A percentile compares a stretch with the other conserved stretches of the same genome.
Conservation (phyloP, 768 basidiomycete species). For the Amanita brunnescens region DNA sequence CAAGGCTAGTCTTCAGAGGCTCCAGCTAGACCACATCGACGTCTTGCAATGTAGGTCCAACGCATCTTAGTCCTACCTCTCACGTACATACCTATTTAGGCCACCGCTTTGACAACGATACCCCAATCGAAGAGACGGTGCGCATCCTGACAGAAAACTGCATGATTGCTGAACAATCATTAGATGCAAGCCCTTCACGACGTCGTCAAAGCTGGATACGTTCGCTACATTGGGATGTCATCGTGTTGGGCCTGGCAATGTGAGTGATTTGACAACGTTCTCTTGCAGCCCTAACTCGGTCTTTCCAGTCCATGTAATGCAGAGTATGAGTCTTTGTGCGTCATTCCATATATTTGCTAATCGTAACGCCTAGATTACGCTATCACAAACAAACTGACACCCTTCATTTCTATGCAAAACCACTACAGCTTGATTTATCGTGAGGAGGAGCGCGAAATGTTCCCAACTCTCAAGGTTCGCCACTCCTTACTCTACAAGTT, state of each 20-base stretch:
- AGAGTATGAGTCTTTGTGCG: neutral
- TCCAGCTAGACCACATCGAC: conserved; percentile 54
- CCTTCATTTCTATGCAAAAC: conserved; percentile 67
- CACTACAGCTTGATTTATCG: conserved; percentile 52
- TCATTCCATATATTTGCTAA: neutral
- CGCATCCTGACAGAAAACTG: too few species aligned
- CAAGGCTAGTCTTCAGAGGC: conserved; percentile 36
- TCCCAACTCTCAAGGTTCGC: conserved; percentile 44
- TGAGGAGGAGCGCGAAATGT: conserved; percentile 58
- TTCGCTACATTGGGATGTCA: too few species aligned
- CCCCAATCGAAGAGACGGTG: conserved; percentile 37
- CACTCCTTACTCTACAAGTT: too few species aligned
- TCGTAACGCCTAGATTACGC: conserved; percentile 39
- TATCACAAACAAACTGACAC: conserved; percentile 44
- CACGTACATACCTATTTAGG: too few species aligned
- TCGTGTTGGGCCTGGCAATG: too few species aligned
- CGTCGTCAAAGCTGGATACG: too few species aligned
- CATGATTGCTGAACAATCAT: too few species aligned
- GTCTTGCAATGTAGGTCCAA: too few species aligned
- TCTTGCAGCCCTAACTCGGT: neutral
- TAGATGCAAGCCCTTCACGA: too few species aligned
- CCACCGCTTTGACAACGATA: conserved; percentile 31
- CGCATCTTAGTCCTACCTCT: too few species aligned
- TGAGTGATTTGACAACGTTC: too few species aligned
- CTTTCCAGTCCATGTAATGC: conserved; percentile 3